phyloP scores from a whole-genome alignment of 257 asterid genomes.

The Paraleonurus japonicus region DNA sequence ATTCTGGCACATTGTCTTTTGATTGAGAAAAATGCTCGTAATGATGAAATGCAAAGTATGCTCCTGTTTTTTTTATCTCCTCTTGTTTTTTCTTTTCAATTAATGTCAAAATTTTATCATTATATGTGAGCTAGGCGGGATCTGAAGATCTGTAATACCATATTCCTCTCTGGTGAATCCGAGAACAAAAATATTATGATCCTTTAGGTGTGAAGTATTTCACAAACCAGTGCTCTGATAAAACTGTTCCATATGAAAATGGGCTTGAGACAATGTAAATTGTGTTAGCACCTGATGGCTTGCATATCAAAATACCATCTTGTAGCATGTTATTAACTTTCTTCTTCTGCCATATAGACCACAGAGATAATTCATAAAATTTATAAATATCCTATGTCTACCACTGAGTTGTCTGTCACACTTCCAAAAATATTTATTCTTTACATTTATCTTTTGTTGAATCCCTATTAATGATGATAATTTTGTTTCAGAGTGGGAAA shows the following conservation, averaged over 20 bases:
- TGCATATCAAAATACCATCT: neutral
- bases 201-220: too few species aligned
- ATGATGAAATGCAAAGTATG: constrained; percentile 82
- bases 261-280: neutral
- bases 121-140: too few species aligned
- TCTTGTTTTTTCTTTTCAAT: too few species aligned
- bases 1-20: constrained; percentile 71
- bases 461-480: constrained; percentile 20
- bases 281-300: neutral
- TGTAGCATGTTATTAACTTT: neutral
- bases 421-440: constrained; percentile 4
- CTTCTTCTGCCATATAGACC: neutral
- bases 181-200: too few species aligned
- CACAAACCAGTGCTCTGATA: too few species aligned
- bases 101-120: too few species aligned
- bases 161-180: too few species aligned
- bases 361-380: neutral
- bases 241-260: too few species aligned
- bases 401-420: neutral
- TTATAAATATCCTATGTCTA: neutral
- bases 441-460: constrained; percentile 17
- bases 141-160: too few species aligned
- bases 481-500: constrained; percentile 65
- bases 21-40: constrained; percentile 65
- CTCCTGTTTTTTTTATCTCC: too few species aligned